Evolutionary conservation across 306 rosid species (phyloP), one percentile per base, ranked within the genome.

Genomic region (Rosa multiflora): DNA sequence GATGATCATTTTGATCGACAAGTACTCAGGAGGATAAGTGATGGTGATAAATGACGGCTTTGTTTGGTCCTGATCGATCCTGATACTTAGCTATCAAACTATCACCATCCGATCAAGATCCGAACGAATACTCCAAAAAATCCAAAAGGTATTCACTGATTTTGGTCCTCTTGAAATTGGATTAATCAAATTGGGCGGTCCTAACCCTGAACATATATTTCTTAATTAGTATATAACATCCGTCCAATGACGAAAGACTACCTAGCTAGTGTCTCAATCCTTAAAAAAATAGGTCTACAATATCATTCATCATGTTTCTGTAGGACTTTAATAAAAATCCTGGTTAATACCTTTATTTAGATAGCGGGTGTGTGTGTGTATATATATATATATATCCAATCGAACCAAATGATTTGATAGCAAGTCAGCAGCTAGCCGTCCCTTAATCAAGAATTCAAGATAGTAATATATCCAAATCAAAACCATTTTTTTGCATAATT

Each of bases 101-200:
- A 66, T 37, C 71, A 39, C 71, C 48, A 67, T n/a, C n/a, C n/a
- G 6, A 67, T 37, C 46, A 26, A 63, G 17, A 63, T 63, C 43
- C 20, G 11, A 63, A 63, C 8, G 14, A 12, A 62, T 62, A 64
- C 44, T 64, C 44, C 26, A 37, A 67, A 37, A 39, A 39, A 37
- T 39, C 26, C 70, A 15, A 66, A 37, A 37, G 1, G 3, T 3
- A 8, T 29, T 13, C 70, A 66, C 46, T 17, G 70, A 66, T 66
- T 32, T 64, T 13, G n/a, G 44, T 6, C 44, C 44, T 35, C n/a
- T 29, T 63, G 10, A 63, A 29, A 63, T 55, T 2, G 12, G 9
- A 66, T 14, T 66, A 39, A 66, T 66, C n/a, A 66, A 37, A 39
- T 17, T 39, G 47, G 71, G 70, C 46, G 70, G 70, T 39, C 70